phyloP scores from a whole-genome alignment of 257 asterid genomes.

The Nicotiana undulata region DNA sequence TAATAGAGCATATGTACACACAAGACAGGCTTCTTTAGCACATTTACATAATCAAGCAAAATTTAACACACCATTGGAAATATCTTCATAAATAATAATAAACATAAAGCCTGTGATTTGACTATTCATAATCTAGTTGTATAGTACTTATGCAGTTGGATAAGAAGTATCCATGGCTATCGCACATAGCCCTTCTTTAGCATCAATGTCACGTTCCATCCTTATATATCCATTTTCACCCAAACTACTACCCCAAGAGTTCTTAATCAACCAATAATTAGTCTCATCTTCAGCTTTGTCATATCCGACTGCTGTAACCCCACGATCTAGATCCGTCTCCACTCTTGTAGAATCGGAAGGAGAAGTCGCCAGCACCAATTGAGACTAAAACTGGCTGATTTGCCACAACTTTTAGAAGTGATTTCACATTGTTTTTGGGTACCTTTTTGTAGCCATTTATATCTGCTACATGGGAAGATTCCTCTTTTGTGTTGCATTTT shows the following conservation, averaged over 20 bases:
- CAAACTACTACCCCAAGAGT: slow-evolving; percentile 16
- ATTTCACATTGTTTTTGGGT: slow-evolving; percentile 9
- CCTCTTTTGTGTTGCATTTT: slow-evolving; percentile 15
- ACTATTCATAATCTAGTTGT: neutral
- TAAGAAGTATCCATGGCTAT: slow-evolving; percentile 41
- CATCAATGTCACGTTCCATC: slow-evolving; percentile 12
- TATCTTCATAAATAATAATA: neutral
- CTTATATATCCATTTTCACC: slow-evolving; percentile 13
- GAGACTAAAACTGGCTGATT: slow-evolving; percentile 12
- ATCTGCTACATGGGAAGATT: slow-evolving; percentile 5
- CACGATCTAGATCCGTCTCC: slow-evolving; percentile 19
- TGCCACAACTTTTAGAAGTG: slow-evolving; percentile 14
- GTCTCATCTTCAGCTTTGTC: slow-evolving; percentile 7
- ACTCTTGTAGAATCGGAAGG: slow-evolving; percentile 10
- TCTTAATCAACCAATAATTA: slow-evolving; percentile 17
- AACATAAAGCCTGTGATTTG: neutral
- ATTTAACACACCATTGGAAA: neutral
- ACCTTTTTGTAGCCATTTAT: slow-evolving; percentile 10
- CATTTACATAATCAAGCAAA: neutral
- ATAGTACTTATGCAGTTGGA: slow-evolving; percentile 26
- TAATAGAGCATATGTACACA: neutral
- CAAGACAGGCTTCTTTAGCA: neutral
- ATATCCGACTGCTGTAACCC: slow-evolving; percentile 13
- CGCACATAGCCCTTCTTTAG: slow-evolving; percentile 18
- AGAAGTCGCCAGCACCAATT: slow-evolving; percentile 16